Evolutionary conservation across 179 eudicot genomes (phyloP), one percentile per base, ranked within the genome.

Genomic region (Actinidia chinensis): DNA sequence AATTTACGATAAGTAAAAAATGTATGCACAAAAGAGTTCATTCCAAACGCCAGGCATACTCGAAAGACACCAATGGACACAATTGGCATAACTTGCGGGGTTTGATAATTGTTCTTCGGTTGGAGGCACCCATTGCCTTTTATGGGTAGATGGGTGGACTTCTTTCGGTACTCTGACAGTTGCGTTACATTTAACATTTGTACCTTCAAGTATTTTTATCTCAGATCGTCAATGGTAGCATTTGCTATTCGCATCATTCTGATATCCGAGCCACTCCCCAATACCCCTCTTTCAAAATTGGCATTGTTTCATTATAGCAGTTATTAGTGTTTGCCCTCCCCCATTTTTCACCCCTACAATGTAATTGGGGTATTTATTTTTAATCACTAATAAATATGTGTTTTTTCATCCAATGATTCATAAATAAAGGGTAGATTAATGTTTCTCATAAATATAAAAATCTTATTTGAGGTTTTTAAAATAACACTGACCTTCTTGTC

Each of bases 41-140:
- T 92, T 92, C 97, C 97, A 92, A 61, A 86, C 86, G 68, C 90
- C 97, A 3, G 97, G 94, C 1, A 92, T 91, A 17, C 97, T 92
- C 0, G 97, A 94, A 50, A 91, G 91, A 54, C 97, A 91, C 97
- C 94, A 91, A 73, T 91, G 97, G 36, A 82, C 73, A n/a, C n/a
- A n/a, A n/a, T n/a, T n/a, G n/a, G n/a, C n/a, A n/a, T n/a, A n/a
- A n/a, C n/a, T n/a, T n/a, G n/a, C n/a, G n/a, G n/a, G n/a, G n/a
- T n/a, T n/a, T n/a, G n/a, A n/a, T n/a, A n/a, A n/a, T n/a, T n/a
- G n/a, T n/a, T n/a, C n/a, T n/a, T n/a, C n/a, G n/a, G n/a, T n/a
- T n/a, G n/a, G n/a, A 6, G 90, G 84, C 11, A 67, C 84, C 87
- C 81, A 84, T 18, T 84, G 90, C 78, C 72, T 89, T 71, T 84